phyloP scores from a whole-genome alignment of 768 basidiomycete genomes.

The Rhizopogon sp. region DNA sequence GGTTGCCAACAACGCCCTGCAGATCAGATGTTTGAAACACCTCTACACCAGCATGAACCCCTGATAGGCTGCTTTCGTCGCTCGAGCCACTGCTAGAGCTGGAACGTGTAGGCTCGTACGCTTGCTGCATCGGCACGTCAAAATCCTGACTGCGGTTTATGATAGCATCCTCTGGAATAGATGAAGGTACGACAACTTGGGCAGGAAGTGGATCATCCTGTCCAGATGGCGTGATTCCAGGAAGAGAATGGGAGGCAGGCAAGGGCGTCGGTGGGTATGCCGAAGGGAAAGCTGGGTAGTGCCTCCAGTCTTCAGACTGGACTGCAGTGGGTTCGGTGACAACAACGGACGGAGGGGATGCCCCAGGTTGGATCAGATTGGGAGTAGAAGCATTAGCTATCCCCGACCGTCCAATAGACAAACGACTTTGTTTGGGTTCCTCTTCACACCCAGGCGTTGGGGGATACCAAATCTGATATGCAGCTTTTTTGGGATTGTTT shows the following conservation, averaged over 20 bases:
- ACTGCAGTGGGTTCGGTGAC: slow-evolving; percentile 27
- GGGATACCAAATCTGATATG: slow-evolving; percentile 58
- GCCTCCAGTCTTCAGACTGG: slow-evolving; percentile 61
- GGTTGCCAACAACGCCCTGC: slow-evolving; percentile 22
- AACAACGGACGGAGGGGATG: slow-evolving; percentile 1
- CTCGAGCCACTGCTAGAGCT: slow-evolving; percentile 57
- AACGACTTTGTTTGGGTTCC: slow-evolving; percentile 23
- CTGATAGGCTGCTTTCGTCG: slow-evolving; percentile 38
- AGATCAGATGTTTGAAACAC: slow-evolving; percentile 14
- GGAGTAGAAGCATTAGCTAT: slow-evolving; percentile 4
- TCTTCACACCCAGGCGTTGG: slow-evolving; percentile 43
- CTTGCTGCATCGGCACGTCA: slow-evolving; percentile 63
- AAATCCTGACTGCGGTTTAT: slow-evolving; percentile 48
- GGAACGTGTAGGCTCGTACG: slow-evolving; percentile 55
- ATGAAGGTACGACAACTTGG: slow-evolving; percentile 11
- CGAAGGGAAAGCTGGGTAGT: slow-evolving; percentile 71
- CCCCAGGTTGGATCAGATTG: not conserved
- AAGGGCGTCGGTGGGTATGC: slow-evolving; percentile 73
- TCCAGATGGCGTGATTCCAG: slow-evolving; percentile 8
- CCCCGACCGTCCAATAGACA: slow-evolving; percentile 11
- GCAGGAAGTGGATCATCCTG: slow-evolving; percentile 5
- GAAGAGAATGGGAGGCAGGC: slow-evolving; percentile 31
- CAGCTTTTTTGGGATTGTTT: slow-evolving; percentile 10
- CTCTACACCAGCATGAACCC: slow-evolving; percentile 31
- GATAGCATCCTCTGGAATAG: slow-evolving; percentile 34